Percentiles rank a stretch among this genome's conserved stretches.
Conservation (phyloP, 345 rosid genomes). For the Gossypioides kirkii region DNA sequence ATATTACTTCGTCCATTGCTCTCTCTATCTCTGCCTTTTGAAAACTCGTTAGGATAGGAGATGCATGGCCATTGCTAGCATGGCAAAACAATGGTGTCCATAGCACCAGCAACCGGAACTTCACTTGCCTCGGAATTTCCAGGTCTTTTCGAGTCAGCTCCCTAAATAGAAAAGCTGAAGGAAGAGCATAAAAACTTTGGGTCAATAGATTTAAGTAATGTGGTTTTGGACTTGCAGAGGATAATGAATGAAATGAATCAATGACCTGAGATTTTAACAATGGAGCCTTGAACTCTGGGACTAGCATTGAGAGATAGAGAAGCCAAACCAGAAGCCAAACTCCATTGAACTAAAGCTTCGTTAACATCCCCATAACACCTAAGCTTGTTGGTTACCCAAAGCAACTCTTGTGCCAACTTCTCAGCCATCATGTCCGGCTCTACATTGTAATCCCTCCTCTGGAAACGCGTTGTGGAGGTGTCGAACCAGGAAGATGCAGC, state of each 20-base stretch:
- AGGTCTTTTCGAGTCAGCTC: slow-evolving; percentile 39
- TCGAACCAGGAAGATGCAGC: slow-evolving; percentile 33
- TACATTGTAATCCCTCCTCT: slow-evolving; percentile 26
- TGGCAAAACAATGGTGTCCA: slow-evolving; percentile 68
- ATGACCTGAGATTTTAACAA: slow-evolving; percentile 59
- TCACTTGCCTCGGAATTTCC: slow-evolving; percentile 39
- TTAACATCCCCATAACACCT: slow-evolving; percentile 47
- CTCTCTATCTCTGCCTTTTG: slow-evolving; percentile 62
- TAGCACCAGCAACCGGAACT: slow-evolving; percentile 50
- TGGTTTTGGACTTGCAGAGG: no score
- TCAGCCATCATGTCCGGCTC: slow-evolving; percentile 39
- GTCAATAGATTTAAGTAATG: not conserved
- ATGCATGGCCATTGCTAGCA: slow-evolving; percentile 49
- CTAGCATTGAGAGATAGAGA: slow-evolving; percentile 48
- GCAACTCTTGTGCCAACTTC: slow-evolving; percentile 69
- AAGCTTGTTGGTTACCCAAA: slow-evolving; percentile 58
- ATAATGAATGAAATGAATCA: no score
- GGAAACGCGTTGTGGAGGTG: slow-evolving; percentile 18
- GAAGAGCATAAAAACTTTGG: not conserved
- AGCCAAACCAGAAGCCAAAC: slow-evolving; percentile 58
- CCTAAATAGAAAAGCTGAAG: slow-evolving; percentile 46
- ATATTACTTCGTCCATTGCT: slow-evolving; percentile 53
- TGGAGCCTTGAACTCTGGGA: slow-evolving; percentile 60
- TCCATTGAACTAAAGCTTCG: slow-evolving; percentile 69
- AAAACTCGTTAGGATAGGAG: slow-evolving; percentile 46